A percentile compares a stretch with the other conserved stretches of the same genome.
Conservation (phyloP, 225 moss, liverwort and hornwort species). For the Climacium dendroides region DNA sequence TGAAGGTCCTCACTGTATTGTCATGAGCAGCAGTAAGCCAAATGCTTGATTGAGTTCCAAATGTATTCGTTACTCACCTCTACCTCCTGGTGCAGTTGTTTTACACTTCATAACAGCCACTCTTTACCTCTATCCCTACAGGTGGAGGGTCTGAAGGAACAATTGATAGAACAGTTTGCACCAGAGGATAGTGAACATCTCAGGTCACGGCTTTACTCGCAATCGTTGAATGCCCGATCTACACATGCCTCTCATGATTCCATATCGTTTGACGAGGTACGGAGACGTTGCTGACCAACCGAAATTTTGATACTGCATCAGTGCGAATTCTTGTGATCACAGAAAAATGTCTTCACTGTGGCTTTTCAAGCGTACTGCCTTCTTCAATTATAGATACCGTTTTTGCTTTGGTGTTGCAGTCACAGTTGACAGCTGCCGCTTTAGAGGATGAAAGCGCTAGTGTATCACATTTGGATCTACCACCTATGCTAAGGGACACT, state of each 20-base stretch:
- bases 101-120: not conserved
- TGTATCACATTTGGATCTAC: conserved; percentile 35
- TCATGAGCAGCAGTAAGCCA: not conserved
- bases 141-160: conserved; percentile 61
- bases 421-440: conserved; percentile 17
- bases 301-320: not conserved
- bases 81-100: not conserved
- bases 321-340: not conserved
- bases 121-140: not conserved
- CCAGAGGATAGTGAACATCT: conserved; percentile 42
- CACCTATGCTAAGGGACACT: conserved; percentile 39
- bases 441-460: conserved; percentile 43
- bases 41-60: not conserved
- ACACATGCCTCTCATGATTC: conserved; percentile 60
- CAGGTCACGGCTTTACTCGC: conserved; percentile 42
- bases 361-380: not conserved
- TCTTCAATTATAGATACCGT: not conserved
- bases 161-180: conserved; percentile 59
- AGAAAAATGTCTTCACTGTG: not conserved
- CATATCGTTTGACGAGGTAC: conserved; percentile 83
- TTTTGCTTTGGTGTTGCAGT: conserved; percentile 7
- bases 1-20: not conserved
- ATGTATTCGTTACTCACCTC: not conserved
- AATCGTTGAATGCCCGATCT: conserved; percentile 40
- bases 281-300: not conserved